These are phyloP conservation scores for Houttuynia cordata DNA, from an alignment of 164 flowering plant genomes.

Conservation along the genomic window DNA sequence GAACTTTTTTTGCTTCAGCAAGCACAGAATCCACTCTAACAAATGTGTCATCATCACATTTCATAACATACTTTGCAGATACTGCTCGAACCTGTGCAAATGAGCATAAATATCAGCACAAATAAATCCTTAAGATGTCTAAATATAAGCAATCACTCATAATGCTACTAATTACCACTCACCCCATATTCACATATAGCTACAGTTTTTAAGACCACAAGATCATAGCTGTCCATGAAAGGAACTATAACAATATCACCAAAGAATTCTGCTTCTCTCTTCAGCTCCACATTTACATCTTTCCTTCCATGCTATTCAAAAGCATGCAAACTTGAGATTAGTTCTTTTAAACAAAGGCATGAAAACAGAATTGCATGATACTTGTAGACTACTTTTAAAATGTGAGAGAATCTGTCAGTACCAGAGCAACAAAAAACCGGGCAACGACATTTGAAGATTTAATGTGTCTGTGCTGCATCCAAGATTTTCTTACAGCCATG, in stretches of 20 bases:
- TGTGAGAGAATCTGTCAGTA: slow-evolving; percentile 13
- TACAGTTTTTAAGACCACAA: slow-evolving; percentile 87
- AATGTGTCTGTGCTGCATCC: slow-evolving; percentile 69
- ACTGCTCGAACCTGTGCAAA: slow-evolving; percentile 42
- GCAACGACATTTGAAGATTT: slow-evolving; percentile 62
- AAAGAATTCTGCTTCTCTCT: slow-evolving; percentile 89
- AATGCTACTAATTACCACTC: slow-evolving; percentile 13
- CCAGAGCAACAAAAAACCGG: slow-evolving; percentile 97
- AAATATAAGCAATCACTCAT: neutral
- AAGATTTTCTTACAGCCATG: slow-evolving; percentile 93
- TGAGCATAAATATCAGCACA: neutral
- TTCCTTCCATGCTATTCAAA: slow-evolving; percentile 56
- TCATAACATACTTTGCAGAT: slow-evolving; percentile 39
- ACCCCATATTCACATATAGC: slow-evolving; percentile 98
- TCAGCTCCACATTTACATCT: slow-evolving; percentile 69
- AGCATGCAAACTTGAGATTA: neutral
- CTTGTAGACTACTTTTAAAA: neutral
- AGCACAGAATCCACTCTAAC: slow-evolving; percentile 36
- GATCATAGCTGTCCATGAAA: slow-evolving; percentile 90
- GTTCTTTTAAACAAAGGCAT: neutral
- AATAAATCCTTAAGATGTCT: neutral
- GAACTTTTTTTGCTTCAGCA: slow-evolving; percentile 23
- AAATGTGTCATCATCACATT: slow-evolving; percentile 52
- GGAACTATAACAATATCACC: slow-evolving; percentile 94
- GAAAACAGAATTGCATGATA: neutral